Evolutionary conservation across 208 protist genomes (phyloP), one percentile per base, ranked within the genome.

Genomic region (Leishmania guyanensis): DNA sequence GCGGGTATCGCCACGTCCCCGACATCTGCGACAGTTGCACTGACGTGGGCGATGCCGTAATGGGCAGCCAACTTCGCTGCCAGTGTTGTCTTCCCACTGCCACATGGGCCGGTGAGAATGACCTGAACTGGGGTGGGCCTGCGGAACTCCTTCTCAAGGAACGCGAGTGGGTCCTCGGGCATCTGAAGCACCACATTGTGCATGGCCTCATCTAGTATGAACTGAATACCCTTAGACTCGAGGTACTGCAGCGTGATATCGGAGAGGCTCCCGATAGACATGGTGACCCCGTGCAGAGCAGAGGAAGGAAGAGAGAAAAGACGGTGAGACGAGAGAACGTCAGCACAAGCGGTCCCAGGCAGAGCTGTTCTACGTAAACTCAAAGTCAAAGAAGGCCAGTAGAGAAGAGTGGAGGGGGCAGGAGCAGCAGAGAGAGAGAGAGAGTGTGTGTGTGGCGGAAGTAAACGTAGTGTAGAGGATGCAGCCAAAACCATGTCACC

Each of bases 1-100:
- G 93, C 80, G 0, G 68, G 77, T 16, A 72, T 56, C 4, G 93
- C 88, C 26, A 90, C 88, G 48, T 46, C 77, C 9, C 68, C 77
- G 43, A 86, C 87, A 51, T 98, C 90, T 0, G 97, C 65, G 71
- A 98, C 92, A 36, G 95, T 90, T 3, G 96, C 93, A 33, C 83
- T 85, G 48, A 99, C 86, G 83, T 98, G 96, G 39, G 92, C 69
- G 0, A 97, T 74, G 39, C 88, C 88, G 82, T 96, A 99, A n/a
- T 93, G 84, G 46, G 95, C 82, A 17, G 92, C 93, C 29, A 99
- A 84, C 39, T 82, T 70, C 6, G 89, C 86, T 10, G 89, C 94
- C 79, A 98, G 92, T 14, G 97, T 99, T 6, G 93, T 97, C 79
- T 99, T 99, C 43, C 98, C 98, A 75, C 89, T 89, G 22, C 93